Evolutionary conservation across 1,284 basidiomycete species (phyloP).

Genomic region (Ustilago hordei): DNA sequence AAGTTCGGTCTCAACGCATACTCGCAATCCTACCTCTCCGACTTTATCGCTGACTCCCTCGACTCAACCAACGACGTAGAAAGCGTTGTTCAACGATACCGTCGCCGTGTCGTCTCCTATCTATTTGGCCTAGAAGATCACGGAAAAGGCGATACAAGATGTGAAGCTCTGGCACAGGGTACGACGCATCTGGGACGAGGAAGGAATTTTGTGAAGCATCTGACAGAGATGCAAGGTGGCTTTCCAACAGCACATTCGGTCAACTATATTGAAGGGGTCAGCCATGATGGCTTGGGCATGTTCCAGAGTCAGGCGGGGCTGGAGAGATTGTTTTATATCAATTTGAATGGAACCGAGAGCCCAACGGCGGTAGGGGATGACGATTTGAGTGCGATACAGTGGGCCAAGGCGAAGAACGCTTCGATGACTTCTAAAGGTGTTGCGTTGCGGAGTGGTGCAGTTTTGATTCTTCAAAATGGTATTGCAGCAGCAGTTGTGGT

Average conservation of each 20-base stretch:
- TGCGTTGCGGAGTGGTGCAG: not conserved
- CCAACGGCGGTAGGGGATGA: constrained; percentile 52
- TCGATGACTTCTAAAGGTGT: not conserved
- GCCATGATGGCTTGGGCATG: constrained; percentile 53
- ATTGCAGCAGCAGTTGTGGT: not conserved
- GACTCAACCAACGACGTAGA: constrained; percentile 43
- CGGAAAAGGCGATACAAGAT: constrained; percentile 45
- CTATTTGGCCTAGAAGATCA: constrained; percentile 47
- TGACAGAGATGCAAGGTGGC: constrained; percentile 31
- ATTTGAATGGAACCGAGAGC: constrained; percentile 47
- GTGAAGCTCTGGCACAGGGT: constrained; percentile 48
- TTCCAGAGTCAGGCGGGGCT: constrained; percentile 45
- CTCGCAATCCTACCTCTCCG: constrained; percentile 42
- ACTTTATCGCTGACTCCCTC: constrained; percentile 50
- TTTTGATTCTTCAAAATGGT: not conserved
- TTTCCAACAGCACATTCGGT: constrained; percentile 44
- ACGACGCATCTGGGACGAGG: constrained; percentile 48
- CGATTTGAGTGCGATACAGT: constrained; percentile 25
- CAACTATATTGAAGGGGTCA: constrained; percentile 40
- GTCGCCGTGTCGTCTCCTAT: constrained; percentile 45
- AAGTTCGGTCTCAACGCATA: constrained; percentile 50
- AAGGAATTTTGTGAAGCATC: constrained; percentile 44
- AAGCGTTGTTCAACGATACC: constrained; percentile 46
- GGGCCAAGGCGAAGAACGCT: constrained; percentile 10
- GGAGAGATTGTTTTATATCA: constrained; percentile 52